Evolutionary conservation across 2,329 filamentous ascomycete species (phyloP).

Genomic region (Monilinia fructigena): DNA sequence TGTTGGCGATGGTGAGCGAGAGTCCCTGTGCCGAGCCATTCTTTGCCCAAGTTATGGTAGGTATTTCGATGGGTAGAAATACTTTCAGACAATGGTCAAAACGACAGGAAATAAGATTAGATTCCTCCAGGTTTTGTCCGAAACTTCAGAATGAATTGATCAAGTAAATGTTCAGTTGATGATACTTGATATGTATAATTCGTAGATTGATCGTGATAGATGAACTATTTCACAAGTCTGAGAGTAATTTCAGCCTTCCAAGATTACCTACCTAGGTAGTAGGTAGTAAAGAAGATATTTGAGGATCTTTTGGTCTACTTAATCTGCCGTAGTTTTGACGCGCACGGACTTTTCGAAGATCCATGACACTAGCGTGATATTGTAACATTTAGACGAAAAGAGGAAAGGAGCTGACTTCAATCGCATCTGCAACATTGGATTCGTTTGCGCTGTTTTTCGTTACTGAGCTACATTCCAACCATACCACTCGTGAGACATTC

Average conservation of each 20-base stretch:
- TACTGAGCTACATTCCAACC: constrained; percentile 12
- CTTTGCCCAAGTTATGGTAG: constrained; percentile 42
- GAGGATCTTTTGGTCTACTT: neutral
- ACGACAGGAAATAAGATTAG: constrained; percentile 7
- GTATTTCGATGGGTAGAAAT: constrained; percentile 44
- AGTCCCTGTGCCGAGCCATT: constrained; percentile 61
- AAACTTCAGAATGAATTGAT: neutral
- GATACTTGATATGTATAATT: constrained; percentile 1
- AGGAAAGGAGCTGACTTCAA: constrained; percentile 1
- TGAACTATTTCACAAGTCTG: neutral
- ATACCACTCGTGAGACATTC: constrained; percentile 12
- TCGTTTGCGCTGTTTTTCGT: neutral
- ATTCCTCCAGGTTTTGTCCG: neutral
- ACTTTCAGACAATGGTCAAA: constrained; percentile 40
- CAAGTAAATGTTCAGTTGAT: neutral
- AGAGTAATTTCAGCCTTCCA: neutral
- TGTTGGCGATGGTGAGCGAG: constrained; percentile 91
- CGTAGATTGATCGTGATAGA: neutral
- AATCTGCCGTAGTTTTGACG: neutral
- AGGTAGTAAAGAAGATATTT: neutral
- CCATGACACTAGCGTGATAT: constrained; percentile 4
- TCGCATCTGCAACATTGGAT: neutral
- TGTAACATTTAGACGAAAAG: constrained; percentile 14
- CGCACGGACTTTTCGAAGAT: constrained; percentile 4
- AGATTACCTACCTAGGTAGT: no score